Conservation (phyloP, 306 rosid genomes). For the Cicer yamashitae region DNA sequence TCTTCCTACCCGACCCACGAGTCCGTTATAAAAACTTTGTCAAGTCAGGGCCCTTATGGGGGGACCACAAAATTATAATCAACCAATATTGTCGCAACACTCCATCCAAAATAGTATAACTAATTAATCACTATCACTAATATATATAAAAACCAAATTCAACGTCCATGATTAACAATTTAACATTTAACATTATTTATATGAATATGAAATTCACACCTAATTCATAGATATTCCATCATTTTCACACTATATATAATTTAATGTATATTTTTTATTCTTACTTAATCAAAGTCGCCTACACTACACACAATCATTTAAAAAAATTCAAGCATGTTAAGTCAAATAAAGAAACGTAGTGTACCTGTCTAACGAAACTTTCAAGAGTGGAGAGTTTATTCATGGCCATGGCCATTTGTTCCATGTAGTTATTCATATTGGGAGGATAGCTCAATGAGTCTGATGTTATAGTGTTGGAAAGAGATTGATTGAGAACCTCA, state of each 20-base stretch:
- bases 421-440: slow-evolving; percentile 92
- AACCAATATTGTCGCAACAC: slow-evolving; percentile 38
- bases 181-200: neutral
- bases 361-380: slow-evolving; percentile 92
- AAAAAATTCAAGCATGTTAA: neutral
- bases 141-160: slow-evolving; percentile 35
- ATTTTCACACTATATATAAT: neutral
- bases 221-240: slow-evolving; percentile 11
- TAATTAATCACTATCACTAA: slow-evolving; percentile 16
- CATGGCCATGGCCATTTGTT: slow-evolving; percentile 93
- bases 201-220: slow-evolving; percentile 12
- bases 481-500: slow-evolving; percentile 78
- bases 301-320: neutral
- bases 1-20: slow-evolving; percentile 50
- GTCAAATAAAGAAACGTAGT: slow-evolving; percentile 14
- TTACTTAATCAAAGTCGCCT: neutral
- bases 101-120: neutral
- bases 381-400: slow-evolving; percentile 87
- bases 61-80: slow-evolving; percentile 55
- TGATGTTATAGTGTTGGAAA: slow-evolving; percentile 73
- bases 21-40: slow-evolving; percentile 43
- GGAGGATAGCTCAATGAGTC: slow-evolving; percentile 79
- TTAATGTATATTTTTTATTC: neutral
- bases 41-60: slow-evolving; percentile 10
- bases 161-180: slow-evolving; percentile 23